Conservation (phyloP, 2,329 filamentous ascomycete genomes). For the Cordyceps militaris region DNA sequence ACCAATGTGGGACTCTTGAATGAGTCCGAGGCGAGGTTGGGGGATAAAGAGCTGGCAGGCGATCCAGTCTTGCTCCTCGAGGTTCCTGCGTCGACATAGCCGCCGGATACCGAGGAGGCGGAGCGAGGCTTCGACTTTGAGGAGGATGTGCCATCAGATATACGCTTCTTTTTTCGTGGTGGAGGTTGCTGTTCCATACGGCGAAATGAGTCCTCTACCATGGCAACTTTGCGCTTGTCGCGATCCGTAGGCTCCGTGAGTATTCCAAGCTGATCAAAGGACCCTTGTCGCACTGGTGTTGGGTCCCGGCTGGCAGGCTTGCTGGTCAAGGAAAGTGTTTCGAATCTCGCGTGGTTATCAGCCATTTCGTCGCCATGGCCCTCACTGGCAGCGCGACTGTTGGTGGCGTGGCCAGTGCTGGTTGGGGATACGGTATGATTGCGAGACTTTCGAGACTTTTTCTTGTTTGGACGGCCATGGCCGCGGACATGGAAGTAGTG, state of each 20-base stretch:
- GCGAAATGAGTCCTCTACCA: conserved; percentile 57
- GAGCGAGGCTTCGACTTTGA: conserved; percentile 35
- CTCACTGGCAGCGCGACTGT: conserved; percentile 58
- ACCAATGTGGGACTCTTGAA: conserved; percentile 17
- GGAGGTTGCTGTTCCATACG: conserved; percentile 53
- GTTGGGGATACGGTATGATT: conserved; percentile 52
- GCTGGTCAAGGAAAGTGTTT: conserved; percentile 48
- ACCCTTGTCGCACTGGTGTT: conserved; percentile 54
- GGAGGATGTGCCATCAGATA: conserved; percentile 45
- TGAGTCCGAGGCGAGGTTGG: conserved; percentile 23
- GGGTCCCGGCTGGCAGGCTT: conserved; percentile 61
- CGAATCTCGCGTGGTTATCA: conserved; percentile 43
- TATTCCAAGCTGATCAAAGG: conserved; percentile 52
- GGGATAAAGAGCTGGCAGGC: conserved; percentile 37
- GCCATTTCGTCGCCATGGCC: conserved; percentile 47
- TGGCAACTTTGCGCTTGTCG: conserved; percentile 60
- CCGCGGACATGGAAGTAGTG: conserved; percentile 43
- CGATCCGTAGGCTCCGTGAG: conserved; percentile 58
- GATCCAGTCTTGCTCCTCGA: conserved; percentile 48
- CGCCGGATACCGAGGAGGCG: conserved; percentile 28
- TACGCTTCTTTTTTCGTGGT: conserved; percentile 55
- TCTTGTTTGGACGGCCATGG: conserved; percentile 38
- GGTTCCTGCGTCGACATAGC: conserved; percentile 47
- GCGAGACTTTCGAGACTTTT: conserved; percentile 49
- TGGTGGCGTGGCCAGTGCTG: conserved; percentile 54